phyloP scores from a whole-genome alignment of 768 basidiomycete species.

The Hygrophorus pudorinus region DNA sequence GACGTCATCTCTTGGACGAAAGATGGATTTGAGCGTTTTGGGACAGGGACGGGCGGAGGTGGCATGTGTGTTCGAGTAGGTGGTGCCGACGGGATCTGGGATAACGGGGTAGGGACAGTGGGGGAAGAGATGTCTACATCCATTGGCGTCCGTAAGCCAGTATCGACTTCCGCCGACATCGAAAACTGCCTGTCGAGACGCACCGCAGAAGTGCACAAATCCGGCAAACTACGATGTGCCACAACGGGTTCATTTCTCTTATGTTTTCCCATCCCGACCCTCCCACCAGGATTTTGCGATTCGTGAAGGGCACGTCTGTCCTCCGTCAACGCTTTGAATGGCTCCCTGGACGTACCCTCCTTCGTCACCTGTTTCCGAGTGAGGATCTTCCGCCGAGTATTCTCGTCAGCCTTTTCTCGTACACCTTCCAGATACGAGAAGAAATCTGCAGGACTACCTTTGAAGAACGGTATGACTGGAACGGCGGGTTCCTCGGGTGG shows the following conservation, averaged over 20 bases:
- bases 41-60: conserved; percentile 11
- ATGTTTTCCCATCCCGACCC: too few species aligned
- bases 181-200: neutral
- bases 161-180: neutral
- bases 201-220: neutral
- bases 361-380: neutral
- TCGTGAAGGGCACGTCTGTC: neutral
- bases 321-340: neutral
- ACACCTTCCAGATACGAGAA: conserved; percentile 25
- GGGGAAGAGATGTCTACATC: neutral
- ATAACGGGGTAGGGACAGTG: neutral
- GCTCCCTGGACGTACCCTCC: neutral
- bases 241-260: neutral
- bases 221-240: neutral
- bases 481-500: neutral
- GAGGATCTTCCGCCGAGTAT: conserved; percentile 10
- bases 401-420: conserved; percentile 24
- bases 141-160: neutral
- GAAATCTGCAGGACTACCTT: conserved; percentile 16
- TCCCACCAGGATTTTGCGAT: too few species aligned
- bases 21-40: conserved; percentile 13
- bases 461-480: conserved; percentile 2
- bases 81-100: neutral
- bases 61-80: conserved; percentile 7
- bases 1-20: conserved; percentile 7